Percentiles rank a stretch among this genome's conserved stretches.
Conservation (phyloP, 441 rosid genomes). For the California macrophylla region DNA sequence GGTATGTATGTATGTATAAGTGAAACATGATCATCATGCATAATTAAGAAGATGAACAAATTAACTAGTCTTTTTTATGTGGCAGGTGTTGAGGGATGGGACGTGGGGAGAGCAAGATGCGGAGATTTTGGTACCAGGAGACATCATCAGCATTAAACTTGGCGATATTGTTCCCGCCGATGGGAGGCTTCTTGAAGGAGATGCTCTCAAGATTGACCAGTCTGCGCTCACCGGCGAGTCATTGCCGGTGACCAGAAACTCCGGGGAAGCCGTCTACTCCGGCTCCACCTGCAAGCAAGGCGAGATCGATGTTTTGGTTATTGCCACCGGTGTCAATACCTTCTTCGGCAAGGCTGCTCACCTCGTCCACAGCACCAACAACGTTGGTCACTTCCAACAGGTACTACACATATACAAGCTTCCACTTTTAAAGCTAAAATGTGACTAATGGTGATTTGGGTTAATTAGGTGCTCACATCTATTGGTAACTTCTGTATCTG, state of each 20-base stretch:
- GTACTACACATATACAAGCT: no score
- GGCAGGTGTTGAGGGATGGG: slow-evolving; percentile 70
- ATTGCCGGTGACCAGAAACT: slow-evolving; percentile 57
- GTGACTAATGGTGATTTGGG: no score
- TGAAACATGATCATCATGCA: no score
- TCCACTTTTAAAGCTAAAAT: no score
- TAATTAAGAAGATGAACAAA: no score
- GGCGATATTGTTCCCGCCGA: slow-evolving; percentile 91
- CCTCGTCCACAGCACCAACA: slow-evolving; percentile 85
- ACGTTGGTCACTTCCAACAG: slow-evolving; percentile 89
- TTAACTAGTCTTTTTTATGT: background rate
- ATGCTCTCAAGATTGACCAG: slow-evolving; percentile 83
- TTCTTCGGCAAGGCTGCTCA: slow-evolving; percentile 97
- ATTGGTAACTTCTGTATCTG: slow-evolving; percentile 96
- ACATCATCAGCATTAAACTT: slow-evolving; percentile 71
- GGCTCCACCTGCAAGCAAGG: slow-evolving; percentile 96
- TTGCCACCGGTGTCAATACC: slow-evolving; percentile 88
- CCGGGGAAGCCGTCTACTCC: slow-evolving; percentile 65
- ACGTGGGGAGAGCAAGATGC: slow-evolving; percentile 86
- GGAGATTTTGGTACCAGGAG: slow-evolving; percentile 77
- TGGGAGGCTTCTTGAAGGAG: slow-evolving; percentile 86
- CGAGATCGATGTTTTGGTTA: slow-evolving; percentile 83
- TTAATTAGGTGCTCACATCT: slow-evolving; percentile 73
- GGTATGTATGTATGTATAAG: slow-evolving; percentile 24
- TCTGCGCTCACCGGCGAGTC: slow-evolving; percentile 90